Evolutionary conservation across 139 green algal species (phyloP).

Genomic region (Nannochloris sp.): DNA sequence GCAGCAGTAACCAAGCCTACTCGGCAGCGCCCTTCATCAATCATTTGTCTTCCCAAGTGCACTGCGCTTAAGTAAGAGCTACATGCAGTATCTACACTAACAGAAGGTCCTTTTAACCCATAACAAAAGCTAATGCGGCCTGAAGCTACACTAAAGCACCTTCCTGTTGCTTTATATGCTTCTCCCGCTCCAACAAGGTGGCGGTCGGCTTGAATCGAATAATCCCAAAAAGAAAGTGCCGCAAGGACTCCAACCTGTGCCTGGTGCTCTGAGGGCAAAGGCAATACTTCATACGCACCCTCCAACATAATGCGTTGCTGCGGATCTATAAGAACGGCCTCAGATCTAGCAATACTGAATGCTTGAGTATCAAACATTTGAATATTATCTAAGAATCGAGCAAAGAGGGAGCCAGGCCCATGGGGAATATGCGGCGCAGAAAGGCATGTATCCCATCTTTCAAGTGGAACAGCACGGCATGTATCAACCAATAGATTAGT

Average conservation of each 20-base stretch:
- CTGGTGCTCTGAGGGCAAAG: neutral
- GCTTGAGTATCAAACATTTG: constrained; percentile 63
- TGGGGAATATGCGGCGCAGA: neutral
- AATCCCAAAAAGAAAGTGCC: constrained; percentile 36
- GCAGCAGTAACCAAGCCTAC: constrained; percentile 13
- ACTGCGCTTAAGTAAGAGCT: constrained; percentile 53
- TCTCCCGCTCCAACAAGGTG: constrained; percentile 2
- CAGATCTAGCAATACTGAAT: constrained; percentile 46
- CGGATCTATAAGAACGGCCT: constrained; percentile 66
- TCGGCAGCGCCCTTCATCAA: constrained; percentile 16
- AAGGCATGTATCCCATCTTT: constrained; percentile 51
- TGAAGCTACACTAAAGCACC: constrained; percentile 61
- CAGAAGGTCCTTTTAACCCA: constrained; percentile 51
- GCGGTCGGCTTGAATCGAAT: constrained; percentile 12
- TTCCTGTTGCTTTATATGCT: constrained; percentile 31
- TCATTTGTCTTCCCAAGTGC: constrained; percentile 18
- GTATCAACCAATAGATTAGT: neutral
- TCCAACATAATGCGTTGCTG: constrained; percentile 74
- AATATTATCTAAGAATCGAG: constrained; percentile 38
- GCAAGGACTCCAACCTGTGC: neutral
- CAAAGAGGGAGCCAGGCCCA: constrained; percentile 24
- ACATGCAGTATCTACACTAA: constrained; percentile 55
- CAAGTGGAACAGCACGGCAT: constrained; percentile 15
- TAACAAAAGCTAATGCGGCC: constrained; percentile 75
- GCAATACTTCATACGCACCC: constrained; percentile 1